phyloP scores from a whole-genome alignment of 352 stramenopile species.

The Poterioochromonas sp. region DNA sequence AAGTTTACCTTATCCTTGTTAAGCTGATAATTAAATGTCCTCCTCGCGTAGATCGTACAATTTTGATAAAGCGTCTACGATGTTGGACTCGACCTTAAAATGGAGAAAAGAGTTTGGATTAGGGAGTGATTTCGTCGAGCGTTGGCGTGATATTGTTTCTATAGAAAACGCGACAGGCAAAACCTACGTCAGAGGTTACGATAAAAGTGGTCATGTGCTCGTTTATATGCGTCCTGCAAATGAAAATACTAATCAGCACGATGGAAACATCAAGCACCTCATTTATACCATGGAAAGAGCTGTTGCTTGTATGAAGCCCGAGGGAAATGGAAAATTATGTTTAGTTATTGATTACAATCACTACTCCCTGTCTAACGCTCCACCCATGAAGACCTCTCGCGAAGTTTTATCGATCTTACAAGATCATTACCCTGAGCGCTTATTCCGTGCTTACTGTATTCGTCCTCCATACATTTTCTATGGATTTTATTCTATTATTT shows the following conservation, averaged over 20 bases:
- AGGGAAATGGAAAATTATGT: conserved; percentile 41
- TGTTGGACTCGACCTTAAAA: conserved; percentile 42
- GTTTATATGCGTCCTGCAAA: conserved; percentile 41
- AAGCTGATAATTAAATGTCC: conserved; percentile 1
- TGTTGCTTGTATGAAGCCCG: conserved; percentile 33
- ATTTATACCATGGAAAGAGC: conserved; percentile 42
- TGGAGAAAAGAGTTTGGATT: conserved; percentile 42
- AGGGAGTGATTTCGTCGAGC: conserved; percentile 37
- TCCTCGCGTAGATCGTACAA: conserved; percentile 28
- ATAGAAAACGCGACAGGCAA: conserved; percentile 43
- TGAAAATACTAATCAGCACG: conserved; percentile 42
- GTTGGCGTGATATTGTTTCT: conserved; percentile 34
- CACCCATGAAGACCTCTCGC: conserved; percentile 44
- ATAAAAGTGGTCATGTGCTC: conserved; percentile 38
- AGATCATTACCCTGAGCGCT: conserved; percentile 46
- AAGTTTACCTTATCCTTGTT: not conserved
- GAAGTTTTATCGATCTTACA: conserved; percentile 43
- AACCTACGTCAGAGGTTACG: conserved; percentile 41
- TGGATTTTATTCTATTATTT: conserved; percentile 44
- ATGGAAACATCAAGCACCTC: conserved; percentile 44
- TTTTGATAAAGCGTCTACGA: conserved; percentile 40
- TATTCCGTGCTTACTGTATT: conserved; percentile 40
- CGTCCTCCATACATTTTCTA: conserved; percentile 43
- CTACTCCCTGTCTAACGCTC: conserved; percentile 40
- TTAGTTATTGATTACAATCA: conserved; percentile 44